A percentile compares a stretch with the other conserved stretches of the same genome.
Conservation (phyloP, 2,329 filamentous ascomycete species). For the Penicillium glabrum region DNA sequence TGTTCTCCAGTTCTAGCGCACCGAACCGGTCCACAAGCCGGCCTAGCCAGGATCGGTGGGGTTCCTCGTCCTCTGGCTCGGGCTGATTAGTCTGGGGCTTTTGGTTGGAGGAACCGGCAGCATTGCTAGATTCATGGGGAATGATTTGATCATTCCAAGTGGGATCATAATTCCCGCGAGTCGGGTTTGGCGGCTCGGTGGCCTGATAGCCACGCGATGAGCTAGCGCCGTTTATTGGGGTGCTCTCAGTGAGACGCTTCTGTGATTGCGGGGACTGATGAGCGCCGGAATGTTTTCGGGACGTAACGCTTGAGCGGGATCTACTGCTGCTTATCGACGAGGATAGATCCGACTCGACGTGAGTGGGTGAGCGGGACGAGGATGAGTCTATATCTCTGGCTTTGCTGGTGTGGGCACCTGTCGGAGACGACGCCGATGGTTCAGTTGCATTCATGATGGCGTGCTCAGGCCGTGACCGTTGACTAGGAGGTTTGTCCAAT, state of each 20-base stretch:
- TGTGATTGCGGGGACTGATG: conserved; percentile 12
- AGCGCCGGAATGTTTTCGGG: conserved; percentile 16
- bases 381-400: conserved; percentile 18
- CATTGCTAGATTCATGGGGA: not conserved
- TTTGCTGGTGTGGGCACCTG: conserved; percentile 9
- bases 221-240: conserved; percentile 29
- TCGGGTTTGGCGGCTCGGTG: conserved; percentile 16
- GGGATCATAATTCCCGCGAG: not conserved
- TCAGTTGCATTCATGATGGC: conserved; percentile 36
- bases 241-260: conserved; percentile 27
- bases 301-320: conserved; percentile 25
- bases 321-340: conserved; percentile 21
- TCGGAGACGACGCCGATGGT: conserved; percentile 24
- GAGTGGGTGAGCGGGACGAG: conserved; percentile 22
- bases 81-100: conserved; percentile 3
- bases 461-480: conserved; percentile 25
- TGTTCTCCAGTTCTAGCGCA: conserved; percentile 64
- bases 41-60: conserved; percentile 45
- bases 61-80: not conserved
- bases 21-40: conserved; percentile 59
- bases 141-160: not conserved
- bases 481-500: conserved; percentile 13
- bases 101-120: not conserved
- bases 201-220: conserved; percentile 34
- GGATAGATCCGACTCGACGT: conserved; percentile 24